Conservation (phyloP, 495 filamentous ascomycete species). For the Usnea hakonensis region DNA sequence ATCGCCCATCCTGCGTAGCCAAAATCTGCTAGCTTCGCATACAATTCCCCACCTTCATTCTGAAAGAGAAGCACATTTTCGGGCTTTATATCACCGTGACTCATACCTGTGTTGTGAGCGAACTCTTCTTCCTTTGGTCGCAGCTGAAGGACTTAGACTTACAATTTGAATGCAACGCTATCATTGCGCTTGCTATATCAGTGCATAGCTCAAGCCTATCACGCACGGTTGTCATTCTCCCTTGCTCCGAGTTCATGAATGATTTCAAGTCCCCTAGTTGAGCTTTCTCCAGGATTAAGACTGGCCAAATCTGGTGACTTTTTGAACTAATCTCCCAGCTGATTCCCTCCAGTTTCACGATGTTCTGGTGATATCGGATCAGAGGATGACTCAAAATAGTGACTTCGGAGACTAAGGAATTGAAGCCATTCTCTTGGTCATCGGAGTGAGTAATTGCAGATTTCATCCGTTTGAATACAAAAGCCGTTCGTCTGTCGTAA, state of each 20-base stretch:
- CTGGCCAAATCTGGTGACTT: slow-evolving; percentile 17
- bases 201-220: slow-evolving; percentile 4
- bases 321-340: slow-evolving; percentile 17
- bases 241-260: neutral
- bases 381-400: neutral
- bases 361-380: slow-evolving; percentile 18
- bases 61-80: slow-evolving; percentile 31
- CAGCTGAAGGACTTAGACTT: neutral
- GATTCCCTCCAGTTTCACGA: slow-evolving; percentile 18
- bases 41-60: slow-evolving; percentile 7
- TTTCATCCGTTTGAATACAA: neutral
- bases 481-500: neutral
- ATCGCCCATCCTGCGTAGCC: slow-evolving; percentile 21
- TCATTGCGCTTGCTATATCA: slow-evolving; percentile 5
- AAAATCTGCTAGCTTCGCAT: slow-evolving; percentile 31
- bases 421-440: slow-evolving; percentile 11
- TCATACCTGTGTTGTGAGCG: slow-evolving; percentile 16
- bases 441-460: neutral
- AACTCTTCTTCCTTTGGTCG: neutral
- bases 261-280: slow-evolving; percentile 13
- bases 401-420: neutral
- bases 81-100: slow-evolving; percentile 33
- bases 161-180: slow-evolving; percentile 4
- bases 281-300: slow-evolving; percentile 23
- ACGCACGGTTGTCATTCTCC: neutral